phyloP scores from a whole-genome alignment of 495 filamentous ascomycete species.

The Penicillium cinerascens region DNA sequence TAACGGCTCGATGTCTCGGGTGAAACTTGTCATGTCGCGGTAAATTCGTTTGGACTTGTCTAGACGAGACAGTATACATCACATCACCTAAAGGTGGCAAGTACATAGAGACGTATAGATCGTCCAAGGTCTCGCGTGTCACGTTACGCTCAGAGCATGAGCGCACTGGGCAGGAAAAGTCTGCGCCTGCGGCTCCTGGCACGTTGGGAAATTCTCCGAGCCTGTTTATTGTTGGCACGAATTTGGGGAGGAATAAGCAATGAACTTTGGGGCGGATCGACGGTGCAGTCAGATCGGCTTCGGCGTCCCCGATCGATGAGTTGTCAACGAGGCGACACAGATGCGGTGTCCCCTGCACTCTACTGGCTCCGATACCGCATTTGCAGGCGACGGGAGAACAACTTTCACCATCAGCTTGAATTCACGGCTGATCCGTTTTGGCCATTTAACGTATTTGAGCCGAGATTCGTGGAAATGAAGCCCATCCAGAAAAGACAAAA shows the following conservation, averaged over 20 bases:
- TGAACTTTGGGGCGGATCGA: conserved; percentile 9
- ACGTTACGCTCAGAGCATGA: background rate
- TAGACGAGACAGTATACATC: background rate
- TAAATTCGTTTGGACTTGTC: background rate
- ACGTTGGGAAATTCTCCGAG: conserved; percentile 27
- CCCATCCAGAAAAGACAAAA: conserved; percentile 1
- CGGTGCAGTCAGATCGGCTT: conserved; percentile 18
- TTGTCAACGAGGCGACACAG: conserved; percentile 24
- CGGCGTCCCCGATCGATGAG: conserved; percentile 31
- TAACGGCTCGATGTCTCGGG: conserved; percentile 8
- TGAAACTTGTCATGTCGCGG: background rate
- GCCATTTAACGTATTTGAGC: background rate
- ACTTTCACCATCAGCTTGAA: conserved; percentile 8
- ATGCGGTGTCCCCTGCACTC: conserved; percentile 11
- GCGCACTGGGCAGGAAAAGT: background rate
- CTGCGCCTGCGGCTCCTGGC: conserved; percentile 3
- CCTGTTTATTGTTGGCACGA: background rate
- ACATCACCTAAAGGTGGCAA: background rate
- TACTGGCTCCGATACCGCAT: background rate
- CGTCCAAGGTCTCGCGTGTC: background rate
- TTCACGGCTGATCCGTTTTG: conserved; percentile 1
- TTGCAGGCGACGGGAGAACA: background rate
- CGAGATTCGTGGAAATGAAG: background rate
- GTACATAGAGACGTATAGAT: background rate
- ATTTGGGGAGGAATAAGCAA: background rate